A percentile compares a stretch with the other conserved stretches of the same genome.
Evolutionary conservation across 1,284 basidiomycete species (phyloP).

Genomic region (Coniferiporia sulphurascens): DNA sequence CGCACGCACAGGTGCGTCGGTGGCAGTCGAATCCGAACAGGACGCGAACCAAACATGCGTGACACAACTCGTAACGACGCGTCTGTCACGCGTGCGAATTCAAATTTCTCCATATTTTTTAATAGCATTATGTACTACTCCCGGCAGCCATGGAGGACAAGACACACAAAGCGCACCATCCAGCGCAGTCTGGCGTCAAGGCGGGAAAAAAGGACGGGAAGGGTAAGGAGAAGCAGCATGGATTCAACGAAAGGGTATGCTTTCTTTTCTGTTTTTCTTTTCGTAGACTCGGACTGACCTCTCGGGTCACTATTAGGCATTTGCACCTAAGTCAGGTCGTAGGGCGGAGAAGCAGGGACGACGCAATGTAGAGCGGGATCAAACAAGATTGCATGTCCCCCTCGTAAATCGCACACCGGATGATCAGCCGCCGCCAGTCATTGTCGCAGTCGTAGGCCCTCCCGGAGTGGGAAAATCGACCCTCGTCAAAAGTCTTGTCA

Average conservation of each 20-base stretch:
- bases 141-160: conserved; percentile 51
- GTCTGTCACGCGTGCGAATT: background rate
- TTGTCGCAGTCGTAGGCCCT: conserved; percentile 96
- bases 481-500: conserved; percentile 86
- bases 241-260: conserved; percentile 87
- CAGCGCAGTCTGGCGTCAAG: conserved; percentile 48
- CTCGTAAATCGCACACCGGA: conserved; percentile 93
- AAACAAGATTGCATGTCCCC: conserved; percentile 94
- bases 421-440: conserved; percentile 88
- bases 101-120: background rate
- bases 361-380: conserved; percentile 89
- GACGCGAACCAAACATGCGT: background rate
- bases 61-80: background rate
- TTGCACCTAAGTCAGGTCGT: conserved; percentile 88
- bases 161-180: conserved; percentile 74
- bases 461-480: conserved; percentile 98
- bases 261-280: background rate
- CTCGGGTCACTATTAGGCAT: conserved; percentile 56
- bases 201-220: conserved; percentile 55
- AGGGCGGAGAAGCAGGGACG: conserved; percentile 86
- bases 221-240: conserved; percentile 65
- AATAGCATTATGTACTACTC: background rate
- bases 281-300: background rate
- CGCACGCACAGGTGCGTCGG: background rate
- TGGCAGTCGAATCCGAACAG: background rate